Evolutionary conservation across 2,329 filamentous ascomycete species (phyloP).

Genomic region (Fusarium decemcellulare): DNA sequence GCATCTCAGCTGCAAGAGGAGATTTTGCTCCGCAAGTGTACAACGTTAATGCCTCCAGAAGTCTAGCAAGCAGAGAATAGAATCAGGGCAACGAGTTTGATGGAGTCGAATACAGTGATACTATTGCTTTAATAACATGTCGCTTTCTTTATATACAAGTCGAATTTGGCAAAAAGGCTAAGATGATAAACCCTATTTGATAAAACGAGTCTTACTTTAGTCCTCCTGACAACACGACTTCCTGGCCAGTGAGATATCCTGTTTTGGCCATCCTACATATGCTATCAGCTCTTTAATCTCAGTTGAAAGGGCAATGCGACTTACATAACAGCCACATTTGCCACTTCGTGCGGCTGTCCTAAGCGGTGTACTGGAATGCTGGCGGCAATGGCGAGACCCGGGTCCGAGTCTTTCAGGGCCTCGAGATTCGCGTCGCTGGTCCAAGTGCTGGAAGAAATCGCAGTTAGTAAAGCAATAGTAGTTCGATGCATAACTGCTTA

Average conservation of each 20-base stretch:
- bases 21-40: too few species aligned
- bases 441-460: slow-evolving; percentile 45
- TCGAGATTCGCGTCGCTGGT: slow-evolving; percentile 50
- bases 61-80: too few species aligned
- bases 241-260: slow-evolving; percentile 30
- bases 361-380: slow-evolving; percentile 52
- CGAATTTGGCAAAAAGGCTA: too few species aligned
- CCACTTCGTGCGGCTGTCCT: slow-evolving; percentile 52
- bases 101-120: too few species aligned
- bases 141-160: too few species aligned
- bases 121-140: too few species aligned
- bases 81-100: too few species aligned
- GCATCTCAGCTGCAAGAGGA: too few species aligned
- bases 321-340: slow-evolving; percentile 53
- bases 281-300: not conserved
- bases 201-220: slow-evolving; percentile 20
- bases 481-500: slow-evolving; percentile 1
- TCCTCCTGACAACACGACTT: slow-evolving; percentile 27
- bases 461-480: not conserved
- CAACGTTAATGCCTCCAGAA: too few species aligned
- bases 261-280: slow-evolving; percentile 31
- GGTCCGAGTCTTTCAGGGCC: slow-evolving; percentile 47
- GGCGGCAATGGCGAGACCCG: slow-evolving; percentile 52
- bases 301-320: not conserved
- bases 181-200: too few species aligned